Evolutionary conservation across 805 yeast species (phyloP).

Genomic region (Pichia rugopelliculosa): DNA sequence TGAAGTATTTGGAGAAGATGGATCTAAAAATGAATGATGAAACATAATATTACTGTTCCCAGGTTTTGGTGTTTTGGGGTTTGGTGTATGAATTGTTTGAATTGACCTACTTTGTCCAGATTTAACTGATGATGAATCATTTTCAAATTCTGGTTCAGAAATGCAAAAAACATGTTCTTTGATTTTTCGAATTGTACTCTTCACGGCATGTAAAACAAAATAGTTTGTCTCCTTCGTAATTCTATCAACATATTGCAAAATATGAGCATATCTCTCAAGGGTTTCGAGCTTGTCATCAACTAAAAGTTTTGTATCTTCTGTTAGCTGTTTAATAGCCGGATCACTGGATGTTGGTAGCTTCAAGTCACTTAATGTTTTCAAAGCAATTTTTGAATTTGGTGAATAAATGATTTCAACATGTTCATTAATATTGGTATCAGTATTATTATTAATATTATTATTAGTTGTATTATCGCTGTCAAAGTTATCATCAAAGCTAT

Average conservation of each 20-base stretch:
- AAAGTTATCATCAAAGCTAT: no score
- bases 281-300: constrained; percentile 63
- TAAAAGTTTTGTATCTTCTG: constrained; percentile 58
- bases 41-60: constrained; percentile 16
- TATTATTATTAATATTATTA: not conserved
- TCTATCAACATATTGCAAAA: constrained; percentile 65
- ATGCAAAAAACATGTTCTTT: constrained; percentile 27
- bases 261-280: constrained; percentile 62
- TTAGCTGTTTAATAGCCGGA: constrained; percentile 52
- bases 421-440: constrained; percentile 13
- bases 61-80: constrained; percentile 11
- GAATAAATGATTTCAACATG: constrained; percentile 35
- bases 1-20: constrained; percentile 5
- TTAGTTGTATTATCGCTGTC: not conserved
- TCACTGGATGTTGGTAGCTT: constrained; percentile 48
- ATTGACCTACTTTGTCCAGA: constrained; percentile 7
- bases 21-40: constrained; percentile 19
- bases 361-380: constrained; percentile 36
- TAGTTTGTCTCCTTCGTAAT: constrained; percentile 73
- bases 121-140: constrained; percentile 6
- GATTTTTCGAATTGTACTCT: constrained; percentile 53
- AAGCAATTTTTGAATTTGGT: constrained; percentile 54
- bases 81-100: constrained; percentile 7
- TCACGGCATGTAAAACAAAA: constrained; percentile 55
- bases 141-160: constrained; percentile 20